phyloP scores from a whole-genome alignment of 2,329 filamentous ascomycete species.

The Penicillium sclerotigenum region DNA sequence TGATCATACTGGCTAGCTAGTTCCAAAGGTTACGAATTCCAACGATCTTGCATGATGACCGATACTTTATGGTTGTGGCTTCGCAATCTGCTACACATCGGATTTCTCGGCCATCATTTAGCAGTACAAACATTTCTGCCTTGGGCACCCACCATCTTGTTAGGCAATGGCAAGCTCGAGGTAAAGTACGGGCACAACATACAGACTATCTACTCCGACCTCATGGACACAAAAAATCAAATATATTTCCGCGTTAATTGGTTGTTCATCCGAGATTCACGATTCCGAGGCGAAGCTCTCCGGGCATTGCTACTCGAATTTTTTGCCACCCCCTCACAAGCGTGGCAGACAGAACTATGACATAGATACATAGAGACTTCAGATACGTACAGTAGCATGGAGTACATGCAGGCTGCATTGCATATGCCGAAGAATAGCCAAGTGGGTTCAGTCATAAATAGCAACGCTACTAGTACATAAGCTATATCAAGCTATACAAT shows the following conservation, averaged over 20 bases:
- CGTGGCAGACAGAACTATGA: neutral
- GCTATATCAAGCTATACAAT: neutral
- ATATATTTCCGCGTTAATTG: neutral
- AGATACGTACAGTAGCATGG: neutral
- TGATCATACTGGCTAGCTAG: too few relatives aligned
- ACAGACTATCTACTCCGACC: slow-evolving; percentile 26
- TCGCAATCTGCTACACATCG: neutral
- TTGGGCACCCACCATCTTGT: slow-evolving; percentile 80
- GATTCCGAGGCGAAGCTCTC: neutral
- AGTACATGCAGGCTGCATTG: neutral
- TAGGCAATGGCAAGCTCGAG: slow-evolving; percentile 57
- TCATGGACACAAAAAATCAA: neutral
- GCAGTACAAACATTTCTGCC: slow-evolving; percentile 68
- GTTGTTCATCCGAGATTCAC: neutral
- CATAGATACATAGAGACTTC: neutral
- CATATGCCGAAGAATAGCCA: neutral
- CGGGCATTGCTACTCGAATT: neutral
- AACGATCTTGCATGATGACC: neutral
- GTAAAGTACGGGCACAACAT: slow-evolving; percentile 63
- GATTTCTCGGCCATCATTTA: neutral
- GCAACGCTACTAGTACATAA: neutral
- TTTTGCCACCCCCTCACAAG: neutral
- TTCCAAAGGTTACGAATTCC: neutral
- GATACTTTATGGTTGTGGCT: neutral
- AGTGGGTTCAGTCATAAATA: neutral